These are phyloP conservation scores for Phytophthora ramorum DNA, from an alignment of 352 stramenopile genomes.

Conservation along the genomic window DNA sequence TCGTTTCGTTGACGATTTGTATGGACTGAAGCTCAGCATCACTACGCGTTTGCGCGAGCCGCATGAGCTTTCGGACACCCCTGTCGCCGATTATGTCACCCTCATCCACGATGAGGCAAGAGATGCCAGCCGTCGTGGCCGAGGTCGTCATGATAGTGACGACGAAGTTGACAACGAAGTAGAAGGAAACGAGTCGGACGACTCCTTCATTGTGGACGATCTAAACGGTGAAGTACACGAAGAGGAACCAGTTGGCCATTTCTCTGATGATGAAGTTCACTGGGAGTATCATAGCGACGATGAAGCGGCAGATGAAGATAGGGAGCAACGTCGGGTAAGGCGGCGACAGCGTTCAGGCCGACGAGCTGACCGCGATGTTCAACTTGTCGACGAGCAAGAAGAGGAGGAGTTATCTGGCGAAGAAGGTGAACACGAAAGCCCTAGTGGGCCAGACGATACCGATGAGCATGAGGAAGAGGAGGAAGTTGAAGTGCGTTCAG, in stretches of 20 bases:
- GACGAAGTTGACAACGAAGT: slow-evolving; percentile 54
- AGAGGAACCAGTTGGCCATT: slow-evolving; percentile 27
- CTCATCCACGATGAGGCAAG: slow-evolving; percentile 44
- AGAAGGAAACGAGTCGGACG: slow-evolving; percentile 54
- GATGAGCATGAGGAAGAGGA: slow-evolving; percentile 38
- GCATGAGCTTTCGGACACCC: slow-evolving; percentile 50
- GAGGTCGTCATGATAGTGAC: slow-evolving; percentile 42
- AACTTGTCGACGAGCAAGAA: slow-evolving; percentile 35
- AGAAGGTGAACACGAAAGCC: slow-evolving; percentile 14
- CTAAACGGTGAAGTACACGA: slow-evolving; percentile 31
- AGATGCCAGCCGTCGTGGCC: slow-evolving; percentile 33
- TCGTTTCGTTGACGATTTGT: slow-evolving; percentile 67
- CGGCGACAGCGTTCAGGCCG: slow-evolving; percentile 25
- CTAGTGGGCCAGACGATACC: slow-evolving; percentile 2
- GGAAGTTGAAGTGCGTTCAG: slow-evolving; percentile 7
- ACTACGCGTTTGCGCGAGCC: slow-evolving; percentile 55
- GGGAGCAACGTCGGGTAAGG: slow-evolving; percentile 21
- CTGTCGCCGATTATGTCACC: slow-evolving; percentile 38
- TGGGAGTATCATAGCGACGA: slow-evolving; percentile 44
- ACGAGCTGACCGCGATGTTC: slow-evolving; percentile 23
- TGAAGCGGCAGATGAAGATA: slow-evolving; percentile 43
- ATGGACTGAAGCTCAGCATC: slow-evolving; percentile 63
- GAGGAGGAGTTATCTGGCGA: slow-evolving; percentile 24
- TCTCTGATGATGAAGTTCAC: slow-evolving; percentile 41
- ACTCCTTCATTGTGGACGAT: slow-evolving; percentile 80